These are phyloP conservation scores for Puccinia triticina DNA, from an alignment of 1,284 basidiomycete species.

Conservation along the genomic window DNA sequence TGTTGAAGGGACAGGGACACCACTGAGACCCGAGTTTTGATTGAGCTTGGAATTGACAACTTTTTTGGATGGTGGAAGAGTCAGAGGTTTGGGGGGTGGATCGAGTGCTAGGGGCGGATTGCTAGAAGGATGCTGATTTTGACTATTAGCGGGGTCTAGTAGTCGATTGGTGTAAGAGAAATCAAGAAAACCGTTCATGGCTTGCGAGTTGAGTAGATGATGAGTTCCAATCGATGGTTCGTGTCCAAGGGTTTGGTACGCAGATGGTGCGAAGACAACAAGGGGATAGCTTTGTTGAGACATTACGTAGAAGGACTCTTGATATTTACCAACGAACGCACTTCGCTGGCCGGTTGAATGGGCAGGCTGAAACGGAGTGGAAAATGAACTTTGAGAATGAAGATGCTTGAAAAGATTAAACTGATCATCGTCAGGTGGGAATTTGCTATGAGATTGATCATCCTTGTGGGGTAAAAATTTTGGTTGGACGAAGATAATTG, in stretches of 20 bases:
- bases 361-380: background rate
- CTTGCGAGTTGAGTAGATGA: constrained; percentile 37
- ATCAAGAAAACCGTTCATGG: constrained; percentile 11
- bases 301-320: constrained; percentile 75
- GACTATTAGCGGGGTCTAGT: constrained; percentile 19
- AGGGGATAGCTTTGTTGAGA: constrained; percentile 73
- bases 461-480: constrained; percentile 69
- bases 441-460: constrained; percentile 43
- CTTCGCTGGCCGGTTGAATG: constrained; percentile 18
- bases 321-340: constrained; percentile 72
- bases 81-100: constrained; percentile 29
- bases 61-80: constrained; percentile 23
- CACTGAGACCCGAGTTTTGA: background rate
- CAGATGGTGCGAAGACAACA: constrained; percentile 67
- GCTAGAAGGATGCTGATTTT: constrained; percentile 9
- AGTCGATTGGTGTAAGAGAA: constrained; percentile 18
- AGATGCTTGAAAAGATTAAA: constrained; percentile 38
- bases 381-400: constrained; percentile 42
- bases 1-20: constrained; percentile 5
- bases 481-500: constrained; percentile 78
- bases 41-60: constrained; percentile 12
- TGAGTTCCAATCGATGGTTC: constrained; percentile 43
- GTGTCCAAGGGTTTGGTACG: constrained; percentile 33
- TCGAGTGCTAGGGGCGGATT: constrained; percentile 35
- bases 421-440: constrained; percentile 46